Percentiles rank a stretch among this genome's conserved stretches.
phyloP scores from a whole-genome alignment of 148 eudicot genomes.

The Cornus suecica region DNA sequence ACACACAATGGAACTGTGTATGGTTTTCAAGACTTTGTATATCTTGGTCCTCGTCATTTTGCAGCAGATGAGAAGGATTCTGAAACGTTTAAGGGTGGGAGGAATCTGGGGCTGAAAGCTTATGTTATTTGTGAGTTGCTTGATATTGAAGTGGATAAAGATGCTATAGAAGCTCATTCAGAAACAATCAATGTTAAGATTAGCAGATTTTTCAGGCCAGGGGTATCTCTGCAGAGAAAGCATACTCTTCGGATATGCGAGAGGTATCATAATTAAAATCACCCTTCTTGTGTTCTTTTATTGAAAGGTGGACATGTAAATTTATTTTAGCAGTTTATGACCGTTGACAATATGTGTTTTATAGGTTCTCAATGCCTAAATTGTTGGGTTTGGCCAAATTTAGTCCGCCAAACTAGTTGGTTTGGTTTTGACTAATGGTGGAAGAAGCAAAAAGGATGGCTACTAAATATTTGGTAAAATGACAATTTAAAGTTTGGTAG shows the following conservation, averaged over 20 bases:
- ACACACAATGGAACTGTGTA: constrained; percentile 1
- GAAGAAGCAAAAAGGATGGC: too few species aligned
- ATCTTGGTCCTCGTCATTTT: background rate
- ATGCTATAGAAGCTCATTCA: background rate
- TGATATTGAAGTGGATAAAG: background rate
- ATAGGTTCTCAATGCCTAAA: background rate
- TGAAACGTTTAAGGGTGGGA: constrained; percentile 1
- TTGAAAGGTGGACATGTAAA: background rate
- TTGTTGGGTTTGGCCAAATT: too few species aligned
- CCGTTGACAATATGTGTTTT: background rate
- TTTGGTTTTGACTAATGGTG: too few species aligned
- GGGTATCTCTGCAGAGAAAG: constrained; percentile 2
- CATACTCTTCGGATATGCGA: background rate
- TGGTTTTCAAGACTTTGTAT: background rate
- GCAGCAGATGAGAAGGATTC: background rate
- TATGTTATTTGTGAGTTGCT: background rate
- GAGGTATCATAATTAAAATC: background rate
- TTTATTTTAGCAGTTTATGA: background rate
- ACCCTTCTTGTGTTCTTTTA: background rate
- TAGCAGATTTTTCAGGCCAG: constrained; percentile 1
- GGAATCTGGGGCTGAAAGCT: constrained; percentile 1
- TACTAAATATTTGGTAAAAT: too few species aligned
- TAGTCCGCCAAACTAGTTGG: too few species aligned
- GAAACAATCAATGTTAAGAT: background rate
- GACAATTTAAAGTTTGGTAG: too few species aligned